Conservation (phyloP, 257 asterid genomes). For the Nicotiana sylvestris region DNA sequence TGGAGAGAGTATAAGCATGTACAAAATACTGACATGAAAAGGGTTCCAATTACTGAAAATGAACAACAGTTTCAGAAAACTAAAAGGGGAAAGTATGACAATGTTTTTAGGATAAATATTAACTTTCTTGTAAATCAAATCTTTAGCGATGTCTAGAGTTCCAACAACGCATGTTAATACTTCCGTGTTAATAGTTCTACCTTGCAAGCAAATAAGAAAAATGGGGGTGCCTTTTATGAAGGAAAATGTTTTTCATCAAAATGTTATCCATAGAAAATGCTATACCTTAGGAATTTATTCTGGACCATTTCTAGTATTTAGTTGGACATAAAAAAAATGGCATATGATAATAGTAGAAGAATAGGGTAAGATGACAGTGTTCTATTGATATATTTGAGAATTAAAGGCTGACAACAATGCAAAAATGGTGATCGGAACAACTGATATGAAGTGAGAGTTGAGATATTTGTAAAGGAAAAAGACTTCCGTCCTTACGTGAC, state of each 20-base stretch:
- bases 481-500: neutral
- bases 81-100: neutral
- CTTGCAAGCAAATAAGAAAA: neutral
- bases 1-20: neutral
- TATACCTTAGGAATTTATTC: neutral
- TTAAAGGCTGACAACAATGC: neutral
- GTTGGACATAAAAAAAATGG: constrained; percentile 4
- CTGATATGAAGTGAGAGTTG: neutral
- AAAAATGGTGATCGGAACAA: neutral
- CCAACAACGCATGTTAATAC: neutral
- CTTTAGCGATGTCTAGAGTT: neutral
- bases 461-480: constrained; percentile 1
- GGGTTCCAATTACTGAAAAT: neutral
- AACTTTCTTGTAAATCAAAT: constrained; percentile 1
- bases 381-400: neutral
- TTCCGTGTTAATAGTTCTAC: neutral
- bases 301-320: neutral
- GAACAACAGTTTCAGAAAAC: neutral
- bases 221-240: neutral
- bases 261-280: neutral
- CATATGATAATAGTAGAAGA: neutral
- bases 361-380: neutral
- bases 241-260: neutral
- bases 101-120: neutral
- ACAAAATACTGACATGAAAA: neutral